Evolutionary conservation across 2,329 filamentous ascomycete species (phyloP).

Genomic region (Gnomoniopsis sp.): DNA sequence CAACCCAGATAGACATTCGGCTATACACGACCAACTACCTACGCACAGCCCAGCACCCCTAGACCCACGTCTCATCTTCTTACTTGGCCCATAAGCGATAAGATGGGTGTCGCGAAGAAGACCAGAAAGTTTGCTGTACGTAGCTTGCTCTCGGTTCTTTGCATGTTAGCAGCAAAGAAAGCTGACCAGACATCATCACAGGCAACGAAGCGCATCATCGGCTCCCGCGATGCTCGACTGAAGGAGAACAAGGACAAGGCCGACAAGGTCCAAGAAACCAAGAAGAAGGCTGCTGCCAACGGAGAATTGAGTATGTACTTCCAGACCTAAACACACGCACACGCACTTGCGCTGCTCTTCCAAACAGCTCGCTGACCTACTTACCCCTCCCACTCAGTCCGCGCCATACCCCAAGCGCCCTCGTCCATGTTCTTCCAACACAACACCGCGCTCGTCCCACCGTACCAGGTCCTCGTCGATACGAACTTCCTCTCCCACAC

Average conservation of each 20-base stretch:
- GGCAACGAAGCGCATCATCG: constrained; percentile 77
- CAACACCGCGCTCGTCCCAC: constrained; percentile 81
- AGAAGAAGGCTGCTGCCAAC: constrained; percentile 50
- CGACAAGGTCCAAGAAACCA: constrained; percentile 56
- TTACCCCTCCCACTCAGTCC: constrained; percentile 1
- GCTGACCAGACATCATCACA: constrained; percentile 4
- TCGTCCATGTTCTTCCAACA: constrained; percentile 84
- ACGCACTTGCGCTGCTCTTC: constrained; percentile 1
- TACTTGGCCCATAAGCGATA: constrained; percentile 15
- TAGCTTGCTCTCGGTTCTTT: not conserved
- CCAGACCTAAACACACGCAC: not conserved
- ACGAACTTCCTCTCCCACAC: constrained; percentile 92
- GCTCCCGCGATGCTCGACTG: constrained; percentile 73
- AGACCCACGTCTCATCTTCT: not conserved
- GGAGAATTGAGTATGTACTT: constrained; percentile 54
- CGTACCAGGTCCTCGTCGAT: constrained; percentile 77
- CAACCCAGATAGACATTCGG: not conserved
- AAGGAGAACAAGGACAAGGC: constrained; percentile 75
- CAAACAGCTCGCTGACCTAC: not conserved
- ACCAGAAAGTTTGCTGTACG: constrained; percentile 78
- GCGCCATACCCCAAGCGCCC: constrained; percentile 63
- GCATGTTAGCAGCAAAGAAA: not conserved
- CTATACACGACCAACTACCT: not conserved
- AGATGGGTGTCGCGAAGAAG: constrained; percentile 85
- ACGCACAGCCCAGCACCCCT: not conserved